Evolutionary conservation across 345 rosid genomes (phyloP).

Genomic region (Alliaria petiolata): DNA sequence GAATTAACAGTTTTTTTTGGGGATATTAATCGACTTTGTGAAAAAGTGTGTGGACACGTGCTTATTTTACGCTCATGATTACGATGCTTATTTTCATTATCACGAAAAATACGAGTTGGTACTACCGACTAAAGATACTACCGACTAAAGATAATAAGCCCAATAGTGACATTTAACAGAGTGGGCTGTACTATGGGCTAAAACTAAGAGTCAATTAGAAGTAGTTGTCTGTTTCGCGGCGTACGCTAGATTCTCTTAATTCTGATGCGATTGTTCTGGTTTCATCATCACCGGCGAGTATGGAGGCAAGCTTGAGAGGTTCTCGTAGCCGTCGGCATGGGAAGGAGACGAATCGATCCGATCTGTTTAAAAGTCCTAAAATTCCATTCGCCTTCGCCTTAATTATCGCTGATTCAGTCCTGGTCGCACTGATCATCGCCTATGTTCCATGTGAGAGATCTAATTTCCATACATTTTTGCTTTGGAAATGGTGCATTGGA

Average conservation of each 20-base stretch:
- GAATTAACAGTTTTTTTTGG: background rate
- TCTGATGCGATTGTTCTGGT: background rate
- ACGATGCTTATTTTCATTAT: background rate
- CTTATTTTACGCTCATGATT: background rate
- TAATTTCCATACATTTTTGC: background rate
- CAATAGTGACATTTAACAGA: background rate
- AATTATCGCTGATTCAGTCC: slow-evolving; percentile 51
- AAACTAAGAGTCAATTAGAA: background rate
- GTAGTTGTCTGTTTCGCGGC: slow-evolving; percentile 15
- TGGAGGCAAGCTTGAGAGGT: slow-evolving; percentile 27
- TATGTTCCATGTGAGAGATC: slow-evolving; percentile 81
- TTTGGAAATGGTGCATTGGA: background rate
- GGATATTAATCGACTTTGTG: background rate
- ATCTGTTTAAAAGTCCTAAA: slow-evolving; percentile 36
- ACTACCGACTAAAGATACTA: no score
- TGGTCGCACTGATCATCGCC: slow-evolving; percentile 67
- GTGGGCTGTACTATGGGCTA: background rate
- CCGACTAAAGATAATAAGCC: slow-evolving; percentile 8
- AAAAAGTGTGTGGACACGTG: slow-evolving; percentile 25
- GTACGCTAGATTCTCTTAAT: no score
- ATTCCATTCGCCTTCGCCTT: slow-evolving; percentile 44
- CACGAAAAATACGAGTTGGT: no score
- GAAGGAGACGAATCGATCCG: slow-evolving; percentile 11
- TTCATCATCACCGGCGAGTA: slow-evolving; percentile 27
- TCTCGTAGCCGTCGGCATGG: slow-evolving; percentile 23